Evolutionary conservation across 495 filamentous ascomycete species (phyloP), one percentile per base, ranked within the genome.

Genomic region (Neurospora cerealis): DNA sequence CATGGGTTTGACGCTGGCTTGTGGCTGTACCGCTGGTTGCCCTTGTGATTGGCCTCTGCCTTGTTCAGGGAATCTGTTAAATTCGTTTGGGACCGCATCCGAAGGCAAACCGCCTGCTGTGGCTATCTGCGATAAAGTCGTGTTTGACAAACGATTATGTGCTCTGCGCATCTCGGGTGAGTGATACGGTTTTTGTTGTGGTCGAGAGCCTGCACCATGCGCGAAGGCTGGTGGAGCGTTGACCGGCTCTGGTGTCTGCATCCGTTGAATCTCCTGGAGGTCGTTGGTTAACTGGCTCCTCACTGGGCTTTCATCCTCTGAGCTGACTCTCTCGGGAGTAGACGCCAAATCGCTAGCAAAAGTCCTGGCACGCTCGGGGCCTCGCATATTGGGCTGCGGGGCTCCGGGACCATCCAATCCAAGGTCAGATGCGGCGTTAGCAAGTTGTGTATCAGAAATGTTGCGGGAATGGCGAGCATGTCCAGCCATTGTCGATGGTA

Each of bases 91-190:
- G 21, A 19, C 54, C 36, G 70, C 70, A n/a, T 77, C 78, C 10
- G 77, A 79, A 39, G 39, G 73, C 74, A 88, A 77, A 24, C 85
- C 87, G 19, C 88, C 88, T 46, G 91, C 91, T 48, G 89, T 90
- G 39, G 88, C 87, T 70, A 98, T 79, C 77, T 97, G 93, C 2
- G 89, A 86, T 10, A 98, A 85, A 19, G 95, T 98, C 5, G 89
- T 90, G 72, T 88, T 85, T 32, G 95, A 97, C 81, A 98, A 89
- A 13, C 93, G 89, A 75, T 90, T 93, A 72, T 91, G 95, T 71
- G 91, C 92, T 72, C 89, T 88, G 69, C 91, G 89, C 80, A 93
- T 85, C 75, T 95, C 92, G n/a, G 90, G 86, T 38, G 92, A 89
- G 62, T 90, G 87, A 74, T 91, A 88, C 5, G 93, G 93, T 73